Percentiles rank a stretch among this genome's conserved stretches.
phyloP scores from a whole-genome alignment of 2,329 filamentous ascomycete genomes.

The Xenoacremonium recifei region DNA sequence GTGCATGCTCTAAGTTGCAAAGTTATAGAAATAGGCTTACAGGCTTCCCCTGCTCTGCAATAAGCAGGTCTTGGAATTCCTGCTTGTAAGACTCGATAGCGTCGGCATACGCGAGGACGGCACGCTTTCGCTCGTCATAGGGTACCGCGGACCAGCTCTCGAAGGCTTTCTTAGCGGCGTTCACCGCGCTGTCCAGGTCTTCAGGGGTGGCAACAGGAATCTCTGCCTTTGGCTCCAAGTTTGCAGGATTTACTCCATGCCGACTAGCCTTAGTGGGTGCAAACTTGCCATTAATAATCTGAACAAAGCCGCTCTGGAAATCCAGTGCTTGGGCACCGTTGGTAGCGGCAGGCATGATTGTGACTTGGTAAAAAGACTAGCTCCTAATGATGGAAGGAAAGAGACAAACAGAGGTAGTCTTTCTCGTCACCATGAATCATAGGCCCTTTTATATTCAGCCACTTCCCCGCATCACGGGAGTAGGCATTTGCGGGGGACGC shows the following conservation, averaged over 20 bases:
- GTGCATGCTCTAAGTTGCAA: no score
- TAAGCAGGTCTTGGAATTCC: conserved; percentile 22
- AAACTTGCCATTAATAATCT: conserved; percentile 22
- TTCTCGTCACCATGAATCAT: no score
- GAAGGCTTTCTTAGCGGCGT: conserved; percentile 22
- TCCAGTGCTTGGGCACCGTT: no score
- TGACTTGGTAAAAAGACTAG: no score
- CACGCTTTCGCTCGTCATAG: conserved; percentile 19
- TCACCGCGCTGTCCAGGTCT: conserved; percentile 24
- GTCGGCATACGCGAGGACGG: conserved; percentile 24
- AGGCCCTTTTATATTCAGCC: no score
- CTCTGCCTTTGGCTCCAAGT: conserved; percentile 26
- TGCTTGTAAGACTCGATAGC: conserved; percentile 17
- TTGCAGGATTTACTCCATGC: conserved; percentile 29
- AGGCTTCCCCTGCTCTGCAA: conserved; percentile 30
- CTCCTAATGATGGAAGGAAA: no score
- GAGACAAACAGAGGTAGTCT: no score
- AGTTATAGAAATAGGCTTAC: conserved; percentile 15
- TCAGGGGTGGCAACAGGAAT: conserved; percentile 24
- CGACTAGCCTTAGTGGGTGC: conserved; percentile 14
- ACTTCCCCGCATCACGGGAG: no score
- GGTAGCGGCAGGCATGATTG: no score
- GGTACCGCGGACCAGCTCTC: conserved; percentile 26
- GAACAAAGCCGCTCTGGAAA: conserved; percentile 17
- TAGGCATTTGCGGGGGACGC: no score